Evolutionary conservation across 2,329 filamentous ascomycete genomes (phyloP), one percentile per base, ranked within the genome.

Genomic region (Pseudocercospora eumusae): DNA sequence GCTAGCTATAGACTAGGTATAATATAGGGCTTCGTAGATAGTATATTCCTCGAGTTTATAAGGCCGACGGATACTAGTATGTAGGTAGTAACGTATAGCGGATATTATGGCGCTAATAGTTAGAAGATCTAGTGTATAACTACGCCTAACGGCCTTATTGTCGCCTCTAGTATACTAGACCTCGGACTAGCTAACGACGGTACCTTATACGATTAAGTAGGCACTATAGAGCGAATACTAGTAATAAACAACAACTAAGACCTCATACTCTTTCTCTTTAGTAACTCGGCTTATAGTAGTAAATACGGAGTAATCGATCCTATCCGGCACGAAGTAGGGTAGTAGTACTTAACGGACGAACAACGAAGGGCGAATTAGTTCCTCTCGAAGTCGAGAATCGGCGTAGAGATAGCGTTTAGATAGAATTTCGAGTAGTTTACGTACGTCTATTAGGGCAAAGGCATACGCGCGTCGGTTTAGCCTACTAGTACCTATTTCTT

Each of bases 91-190:
- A 47, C 11, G 23, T 47, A 47, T 13, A 23, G 20, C 23, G 23
- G 44, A 6, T 47, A 47, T 47, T 47, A 47, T 47, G 23, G 44
- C 23, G 44, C 4, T 11, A 47, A 47, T 13, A 13, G 21, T 2
- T 23, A 47, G 44, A 47, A 47, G 44, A 47, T 47, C 23, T 23
- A 47, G 21, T 47, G 23, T 47, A 47, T 47, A 47, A 47, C 44
- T 47, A 23, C 6, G 6, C 13, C 44, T 47, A 47, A 47, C 23
- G 23, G 44, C 18, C 44, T 47, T 47, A 23, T 47, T 47, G 13
- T 47, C 2, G 20, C 20, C 21, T 47, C 21, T 21, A 21, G 18
- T 21, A 23, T 23, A 13, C 21, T 20, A 4, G 9, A 47, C 15
- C 21, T 47, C 13, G 11, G 44, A 23, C 44, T 47, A 47, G 44